These are phyloP conservation scores for Dryas integrifolia DNA, from an alignment of 331 rosid genomes.

Conservation along the genomic window DNA sequence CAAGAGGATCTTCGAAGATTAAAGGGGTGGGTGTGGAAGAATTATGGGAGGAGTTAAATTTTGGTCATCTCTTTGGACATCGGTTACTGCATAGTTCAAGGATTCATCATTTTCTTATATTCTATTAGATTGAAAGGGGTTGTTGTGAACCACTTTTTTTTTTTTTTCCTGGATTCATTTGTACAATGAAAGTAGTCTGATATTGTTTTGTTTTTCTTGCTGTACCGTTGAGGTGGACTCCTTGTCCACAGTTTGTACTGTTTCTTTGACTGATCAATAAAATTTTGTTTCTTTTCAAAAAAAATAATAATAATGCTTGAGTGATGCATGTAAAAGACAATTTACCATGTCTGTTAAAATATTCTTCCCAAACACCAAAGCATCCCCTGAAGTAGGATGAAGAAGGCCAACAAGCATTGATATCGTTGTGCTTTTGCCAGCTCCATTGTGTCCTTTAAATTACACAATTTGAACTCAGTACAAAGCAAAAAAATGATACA, in stretches of 20 bases:
- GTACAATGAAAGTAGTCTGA: too few relatives aligned
- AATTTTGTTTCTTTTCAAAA: background rate
- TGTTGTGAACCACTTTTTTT: too few relatives aligned
- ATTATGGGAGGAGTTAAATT: background rate
- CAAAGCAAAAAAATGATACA: background rate
- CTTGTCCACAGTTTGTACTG: too few relatives aligned
- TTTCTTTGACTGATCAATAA: background rate
- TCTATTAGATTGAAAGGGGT: too few relatives aligned
- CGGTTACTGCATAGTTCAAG: background rate
- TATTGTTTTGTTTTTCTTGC: too few relatives aligned
- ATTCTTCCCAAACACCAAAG: slow-evolving; percentile 80
- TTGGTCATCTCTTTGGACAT: background rate
- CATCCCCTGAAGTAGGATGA: slow-evolving; percentile 92
- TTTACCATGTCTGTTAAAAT: slow-evolving; percentile 70
- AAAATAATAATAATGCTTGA: too few relatives aligned
- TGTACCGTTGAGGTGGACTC: too few relatives aligned
- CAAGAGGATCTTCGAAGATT: background rate
- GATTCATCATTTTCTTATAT: background rate
- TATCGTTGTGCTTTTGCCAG: slow-evolving; percentile 93
- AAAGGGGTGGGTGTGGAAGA: background rate
- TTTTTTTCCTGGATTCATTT: too few relatives aligned
- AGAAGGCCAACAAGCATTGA: slow-evolving; percentile 97
- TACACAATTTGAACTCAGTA: slow-evolving; percentile 14
- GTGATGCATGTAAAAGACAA: slow-evolving; percentile 3
- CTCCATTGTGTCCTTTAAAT: slow-evolving; percentile 83